A percentile compares a stretch with the other conserved stretches of the same genome.
These are phyloP conservation scores for Podaxis sp. DNA, from an alignment of 768 basidiomycete species.

Conservation along the genomic window DNA sequence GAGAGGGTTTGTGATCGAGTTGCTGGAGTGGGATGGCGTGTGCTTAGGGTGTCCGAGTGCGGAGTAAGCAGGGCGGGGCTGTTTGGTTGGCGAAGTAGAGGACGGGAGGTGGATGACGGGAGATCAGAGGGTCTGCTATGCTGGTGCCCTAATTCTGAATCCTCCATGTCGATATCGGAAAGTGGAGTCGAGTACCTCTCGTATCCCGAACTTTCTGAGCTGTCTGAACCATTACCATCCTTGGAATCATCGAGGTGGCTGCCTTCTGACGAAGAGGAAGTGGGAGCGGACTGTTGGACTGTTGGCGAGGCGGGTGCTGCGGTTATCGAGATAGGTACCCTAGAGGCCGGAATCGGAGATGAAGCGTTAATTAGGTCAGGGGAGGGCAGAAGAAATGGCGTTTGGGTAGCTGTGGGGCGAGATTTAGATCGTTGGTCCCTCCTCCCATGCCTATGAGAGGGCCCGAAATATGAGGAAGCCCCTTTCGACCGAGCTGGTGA, in stretches of 20 bases:
- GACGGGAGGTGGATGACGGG: no score
- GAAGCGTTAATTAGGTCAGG: neutral
- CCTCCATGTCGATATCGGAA: neutral
- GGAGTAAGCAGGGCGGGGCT: no score
- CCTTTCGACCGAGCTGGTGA: neutral
- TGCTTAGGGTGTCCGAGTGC: no score
- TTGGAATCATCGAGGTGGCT: neutral
- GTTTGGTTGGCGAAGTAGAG: no score
- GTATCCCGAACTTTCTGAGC: neutral
- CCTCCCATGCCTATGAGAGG: neutral
- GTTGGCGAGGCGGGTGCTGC: neutral
- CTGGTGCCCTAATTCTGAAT: neutral
- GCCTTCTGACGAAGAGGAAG: neutral
- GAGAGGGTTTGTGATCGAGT: no score
- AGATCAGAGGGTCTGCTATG: no score
- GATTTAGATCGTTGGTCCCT: neutral
- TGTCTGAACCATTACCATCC: neutral
- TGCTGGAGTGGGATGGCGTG: no score
- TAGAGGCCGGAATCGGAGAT: no score
- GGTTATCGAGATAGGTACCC: neutral
- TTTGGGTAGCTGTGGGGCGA: neutral
- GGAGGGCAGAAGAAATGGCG: neutral
- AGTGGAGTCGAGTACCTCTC: neutral
- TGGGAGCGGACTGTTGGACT: neutral
- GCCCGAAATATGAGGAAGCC: neutral